Evolutionary conservation across 108 stramenopile species (phyloP).

Genomic region (Cyclotella choctawhatcheeana): DNA sequence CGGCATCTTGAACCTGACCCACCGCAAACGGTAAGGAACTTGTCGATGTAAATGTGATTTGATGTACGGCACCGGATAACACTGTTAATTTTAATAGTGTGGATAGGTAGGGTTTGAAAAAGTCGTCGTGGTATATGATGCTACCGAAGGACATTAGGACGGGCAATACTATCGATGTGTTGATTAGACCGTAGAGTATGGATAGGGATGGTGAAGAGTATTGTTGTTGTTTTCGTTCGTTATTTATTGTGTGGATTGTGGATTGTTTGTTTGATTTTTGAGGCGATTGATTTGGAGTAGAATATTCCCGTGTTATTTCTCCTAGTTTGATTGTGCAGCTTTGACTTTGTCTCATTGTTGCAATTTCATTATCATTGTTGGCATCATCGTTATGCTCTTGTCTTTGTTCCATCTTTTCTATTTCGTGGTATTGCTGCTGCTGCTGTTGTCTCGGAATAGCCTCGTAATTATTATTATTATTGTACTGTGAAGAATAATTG

Average conservation of each 20-base stretch:
- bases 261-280: background rate
- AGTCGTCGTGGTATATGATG: slow-evolving; percentile 87
- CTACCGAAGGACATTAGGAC: slow-evolving; percentile 88
- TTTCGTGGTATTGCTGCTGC: too few species aligned
- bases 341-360: background rate
- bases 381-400: too few species aligned
- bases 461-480: too few species aligned
- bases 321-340: slow-evolving; percentile 1
- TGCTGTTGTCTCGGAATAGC: background rate
- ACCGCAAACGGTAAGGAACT: slow-evolving; percentile 92
- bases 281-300: background rate
- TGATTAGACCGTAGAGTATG: slow-evolving; percentile 76
- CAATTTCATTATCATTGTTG: background rate
- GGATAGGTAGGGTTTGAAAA: slow-evolving; percentile 81
- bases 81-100: slow-evolving; percentile 82
- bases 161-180: slow-evolving; percentile 83
- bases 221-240: background rate
- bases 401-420: too few species aligned
- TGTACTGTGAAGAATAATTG: too few species aligned
- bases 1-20: slow-evolving; percentile 97
- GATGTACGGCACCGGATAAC: slow-evolving; percentile 90
- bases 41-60: slow-evolving; percentile 87
- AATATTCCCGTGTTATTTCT: background rate
- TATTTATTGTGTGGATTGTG: background rate
- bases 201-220: slow-evolving; percentile 15